A percentile compares a stretch with the other conserved stretches of the same genome.
These are phyloP conservation scores for Juglanconis sp. DNA, from an alignment of 2,329 filamentous ascomycete genomes.

Conservation along the genomic window DNA sequence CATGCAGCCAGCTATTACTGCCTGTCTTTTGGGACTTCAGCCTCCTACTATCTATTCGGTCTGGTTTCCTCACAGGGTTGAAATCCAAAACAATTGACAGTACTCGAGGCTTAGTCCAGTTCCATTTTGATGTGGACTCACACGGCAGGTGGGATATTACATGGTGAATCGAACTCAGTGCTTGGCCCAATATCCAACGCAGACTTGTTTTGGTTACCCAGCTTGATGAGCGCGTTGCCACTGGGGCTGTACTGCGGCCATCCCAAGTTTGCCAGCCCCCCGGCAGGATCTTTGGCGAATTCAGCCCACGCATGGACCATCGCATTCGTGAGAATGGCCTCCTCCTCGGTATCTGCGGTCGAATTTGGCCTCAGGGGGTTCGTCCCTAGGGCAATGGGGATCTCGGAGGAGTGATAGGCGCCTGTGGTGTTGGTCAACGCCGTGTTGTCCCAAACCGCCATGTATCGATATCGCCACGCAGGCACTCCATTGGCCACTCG, in stretches of 20 bases:
- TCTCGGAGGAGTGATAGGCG: conserved; percentile 4
- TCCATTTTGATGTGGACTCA: too few relatives aligned
- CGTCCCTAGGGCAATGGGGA: conserved; percentile 1
- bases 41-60: too few relatives aligned
- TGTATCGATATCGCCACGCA: conserved; percentile 3
- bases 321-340: neutral
- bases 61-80: too few relatives aligned
- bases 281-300: conserved; percentile 9
- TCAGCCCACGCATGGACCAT: conserved; percentile 11
- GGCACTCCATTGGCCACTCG: conserved; percentile 3
- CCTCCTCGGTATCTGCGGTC: neutral
- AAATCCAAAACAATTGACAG: too few relatives aligned
- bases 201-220: neutral
- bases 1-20: neutral
- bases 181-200: neutral
- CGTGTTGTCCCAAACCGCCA: neutral
- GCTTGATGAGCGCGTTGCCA: neutral
- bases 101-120: too few relatives aligned
- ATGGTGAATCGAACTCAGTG: neutral
- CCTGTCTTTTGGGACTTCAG: neutral
- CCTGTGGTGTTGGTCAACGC: neutral
- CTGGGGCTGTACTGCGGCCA: conserved; percentile 1
- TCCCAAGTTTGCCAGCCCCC: neutral
- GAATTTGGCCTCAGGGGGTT: neutral
- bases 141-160: neutral